These are phyloP conservation scores for Sporothrix curviconia DNA, from an alignment of 2,329 filamentous ascomycete species.

Conservation along the genomic window DNA sequence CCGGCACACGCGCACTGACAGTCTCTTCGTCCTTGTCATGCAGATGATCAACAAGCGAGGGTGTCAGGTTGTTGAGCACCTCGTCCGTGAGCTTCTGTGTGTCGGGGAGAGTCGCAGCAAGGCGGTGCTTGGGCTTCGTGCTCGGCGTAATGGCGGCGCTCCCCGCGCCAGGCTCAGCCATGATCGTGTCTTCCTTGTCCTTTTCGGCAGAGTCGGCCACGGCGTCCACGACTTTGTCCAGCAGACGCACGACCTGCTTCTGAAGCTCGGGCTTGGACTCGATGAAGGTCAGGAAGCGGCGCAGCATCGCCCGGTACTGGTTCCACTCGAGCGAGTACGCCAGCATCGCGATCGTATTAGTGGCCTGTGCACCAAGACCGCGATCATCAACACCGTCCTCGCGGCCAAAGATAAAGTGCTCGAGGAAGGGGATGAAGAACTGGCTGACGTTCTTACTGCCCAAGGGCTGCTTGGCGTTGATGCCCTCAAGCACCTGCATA, in stretches of 20 bases:
- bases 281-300: slow-evolving; percentile 77
- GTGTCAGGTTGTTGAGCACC: slow-evolving; percentile 67
- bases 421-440: slow-evolving; percentile 83
- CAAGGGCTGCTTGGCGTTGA: slow-evolving; percentile 55
- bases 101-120: slow-evolving; percentile 61
- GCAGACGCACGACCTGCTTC: slow-evolving; percentile 76
- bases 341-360: slow-evolving; percentile 70
- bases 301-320: slow-evolving; percentile 78
- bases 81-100: slow-evolving; percentile 63
- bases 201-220: slow-evolving; percentile 45
- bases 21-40: slow-evolving; percentile 93
- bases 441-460: slow-evolving; percentile 73
- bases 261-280: slow-evolving; percentile 73
- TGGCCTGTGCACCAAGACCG: slow-evolving; percentile 78
- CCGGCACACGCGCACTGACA: slow-evolving; percentile 85
- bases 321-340: slow-evolving; percentile 78
- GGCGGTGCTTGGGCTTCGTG: slow-evolving; percentile 28
- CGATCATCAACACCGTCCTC: slow-evolving; percentile 69
- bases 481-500: slow-evolving; percentile 65
- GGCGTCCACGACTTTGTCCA: slow-evolving; percentile 75
- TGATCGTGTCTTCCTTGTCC: slow-evolving; percentile 29
- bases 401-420: slow-evolving; percentile 87
- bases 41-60: slow-evolving; percentile 73
- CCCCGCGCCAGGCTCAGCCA: slow-evolving; percentile 33
- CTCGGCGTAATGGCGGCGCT: slow-evolving; percentile 19